These are phyloP conservation scores for Suillus lakei DNA, from an alignment of 768 basidiomycete genomes.

Conservation along the genomic window DNA sequence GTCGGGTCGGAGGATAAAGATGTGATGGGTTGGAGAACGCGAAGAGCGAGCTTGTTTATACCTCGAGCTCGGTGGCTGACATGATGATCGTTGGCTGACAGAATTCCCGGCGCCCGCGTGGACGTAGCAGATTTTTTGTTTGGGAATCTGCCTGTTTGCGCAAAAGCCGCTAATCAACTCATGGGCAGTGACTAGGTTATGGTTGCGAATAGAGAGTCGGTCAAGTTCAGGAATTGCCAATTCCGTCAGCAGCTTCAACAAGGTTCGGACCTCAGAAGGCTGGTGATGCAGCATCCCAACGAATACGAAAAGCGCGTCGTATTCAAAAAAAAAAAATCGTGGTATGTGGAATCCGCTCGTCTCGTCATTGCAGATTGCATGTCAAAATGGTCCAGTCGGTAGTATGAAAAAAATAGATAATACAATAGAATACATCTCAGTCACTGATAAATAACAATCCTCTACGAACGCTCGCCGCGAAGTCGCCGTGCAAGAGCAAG, in stretches of 20 bases:
- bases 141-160: too few species aligned
- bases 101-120: neutral
- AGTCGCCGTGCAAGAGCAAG: conserved; percentile 79
- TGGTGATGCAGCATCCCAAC: too few species aligned
- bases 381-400: neutral
- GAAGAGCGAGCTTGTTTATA: conserved; percentile 3
- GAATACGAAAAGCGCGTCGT: too few species aligned
- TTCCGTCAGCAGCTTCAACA: too few species aligned
- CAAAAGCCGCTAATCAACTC: too few species aligned
- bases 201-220: too few species aligned
- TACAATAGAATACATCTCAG: conserved; percentile 31
- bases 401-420: conserved; percentile 11
- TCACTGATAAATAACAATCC: neutral
- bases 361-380: neutral
- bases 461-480: conserved; percentile 77
- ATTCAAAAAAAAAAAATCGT: too few species aligned
- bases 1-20: neutral
- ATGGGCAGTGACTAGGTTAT: too few species aligned
- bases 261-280: too few species aligned
- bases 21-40: neutral
- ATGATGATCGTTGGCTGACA: neutral
- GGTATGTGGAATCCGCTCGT: neutral
- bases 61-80: conserved; percentile 1
- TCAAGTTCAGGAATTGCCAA: too few species aligned
- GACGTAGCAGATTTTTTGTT: too few species aligned